A percentile compares a stretch with the other conserved stretches of the same genome.
These are phyloP conservation scores for Saxispiralis lemnorum DNA, from an alignment of 495 filamentous ascomycete species.

Conservation along the genomic window DNA sequence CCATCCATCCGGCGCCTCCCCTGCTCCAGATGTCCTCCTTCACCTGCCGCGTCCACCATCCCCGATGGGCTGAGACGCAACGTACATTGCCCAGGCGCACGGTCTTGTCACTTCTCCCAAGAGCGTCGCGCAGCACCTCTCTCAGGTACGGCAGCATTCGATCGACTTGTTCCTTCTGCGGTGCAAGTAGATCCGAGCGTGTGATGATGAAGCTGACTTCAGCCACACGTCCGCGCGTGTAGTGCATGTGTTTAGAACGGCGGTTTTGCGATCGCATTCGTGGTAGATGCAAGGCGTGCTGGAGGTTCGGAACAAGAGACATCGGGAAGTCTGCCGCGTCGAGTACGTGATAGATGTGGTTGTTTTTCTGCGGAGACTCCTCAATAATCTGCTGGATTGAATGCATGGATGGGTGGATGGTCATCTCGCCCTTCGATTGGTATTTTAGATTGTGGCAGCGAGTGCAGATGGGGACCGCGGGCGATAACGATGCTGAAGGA, in stretches of 20 bases:
- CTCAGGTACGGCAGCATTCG: conserved; percentile 64
- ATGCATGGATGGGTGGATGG: conserved; percentile 58
- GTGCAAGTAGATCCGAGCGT: conserved; percentile 66
- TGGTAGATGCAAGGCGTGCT: conserved; percentile 38
- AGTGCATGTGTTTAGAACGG: conserved; percentile 45
- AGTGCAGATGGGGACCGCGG: conserved; percentile 46
- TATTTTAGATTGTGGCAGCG: conserved; percentile 70
- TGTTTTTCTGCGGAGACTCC: conserved; percentile 68
- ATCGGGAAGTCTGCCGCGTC: conserved; percentile 95
- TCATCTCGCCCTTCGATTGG: conserved; percentile 49
- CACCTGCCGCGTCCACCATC: conserved; percentile 75
- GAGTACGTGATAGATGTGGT: conserved; percentile 93
- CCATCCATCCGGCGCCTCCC: conserved; percentile 85
- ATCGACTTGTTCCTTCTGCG: conserved; percentile 63
- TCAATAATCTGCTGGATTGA: conserved; percentile 65
- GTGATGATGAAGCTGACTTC: conserved; percentile 83
- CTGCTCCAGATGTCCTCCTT: conserved; percentile 68
- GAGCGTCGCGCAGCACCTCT: conserved; percentile 50
- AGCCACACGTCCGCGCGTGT: conserved; percentile 37
- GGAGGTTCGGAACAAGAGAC: conserved; percentile 57
- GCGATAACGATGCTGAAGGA: neutral
- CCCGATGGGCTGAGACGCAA: conserved; percentile 64
- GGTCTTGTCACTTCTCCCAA: conserved; percentile 42
- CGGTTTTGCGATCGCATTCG: conserved; percentile 61
- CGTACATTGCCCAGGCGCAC: conserved; percentile 65